phyloP scores from a whole-genome alignment of 78 protist species.

The Speleostelium caveatum region DNA sequence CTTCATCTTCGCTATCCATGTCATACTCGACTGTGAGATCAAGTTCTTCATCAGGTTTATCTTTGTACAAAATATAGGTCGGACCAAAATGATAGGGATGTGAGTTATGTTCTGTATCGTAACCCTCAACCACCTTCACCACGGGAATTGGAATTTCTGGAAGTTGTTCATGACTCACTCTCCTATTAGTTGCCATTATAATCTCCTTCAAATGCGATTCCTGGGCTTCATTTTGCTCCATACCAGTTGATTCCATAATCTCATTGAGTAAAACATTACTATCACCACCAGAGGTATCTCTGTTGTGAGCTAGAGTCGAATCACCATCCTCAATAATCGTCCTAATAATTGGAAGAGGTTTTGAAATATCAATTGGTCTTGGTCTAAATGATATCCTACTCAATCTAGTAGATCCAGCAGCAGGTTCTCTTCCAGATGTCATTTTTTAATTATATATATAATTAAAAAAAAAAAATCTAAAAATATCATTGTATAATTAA shows the following conservation, averaged over 20 bases:
- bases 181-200: slow-evolving; percentile 16
- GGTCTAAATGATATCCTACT: slow-evolving; percentile 69
- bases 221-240: slow-evolving; percentile 47
- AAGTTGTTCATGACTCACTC: slow-evolving; percentile 9
- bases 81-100: slow-evolving; percentile 8
- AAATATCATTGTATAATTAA: too few species aligned
- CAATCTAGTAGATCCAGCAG: not conserved
- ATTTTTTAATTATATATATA: too few species aligned
- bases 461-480: too few species aligned
- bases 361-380: slow-evolving; percentile 70
- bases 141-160: slow-evolving; percentile 76
- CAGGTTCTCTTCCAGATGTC: not conserved
- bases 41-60: slow-evolving; percentile 38
- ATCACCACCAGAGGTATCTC: too few species aligned
- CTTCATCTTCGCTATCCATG: slow-evolving; percentile 45
- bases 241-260: slow-evolving; percentile 58
- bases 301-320: not conserved
- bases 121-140: slow-evolving; percentile 39
- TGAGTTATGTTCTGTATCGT: slow-evolving; percentile 35
- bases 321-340: slow-evolving; percentile 65
- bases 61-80: slow-evolving; percentile 33
- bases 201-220: slow-evolving; percentile 61
- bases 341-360: slow-evolving; percentile 65
- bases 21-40: slow-evolving; percentile 43
- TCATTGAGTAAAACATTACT: not conserved